phyloP scores from a whole-genome alignment of 768 basidiomycete genomes.

The Hericium alpestre region DNA sequence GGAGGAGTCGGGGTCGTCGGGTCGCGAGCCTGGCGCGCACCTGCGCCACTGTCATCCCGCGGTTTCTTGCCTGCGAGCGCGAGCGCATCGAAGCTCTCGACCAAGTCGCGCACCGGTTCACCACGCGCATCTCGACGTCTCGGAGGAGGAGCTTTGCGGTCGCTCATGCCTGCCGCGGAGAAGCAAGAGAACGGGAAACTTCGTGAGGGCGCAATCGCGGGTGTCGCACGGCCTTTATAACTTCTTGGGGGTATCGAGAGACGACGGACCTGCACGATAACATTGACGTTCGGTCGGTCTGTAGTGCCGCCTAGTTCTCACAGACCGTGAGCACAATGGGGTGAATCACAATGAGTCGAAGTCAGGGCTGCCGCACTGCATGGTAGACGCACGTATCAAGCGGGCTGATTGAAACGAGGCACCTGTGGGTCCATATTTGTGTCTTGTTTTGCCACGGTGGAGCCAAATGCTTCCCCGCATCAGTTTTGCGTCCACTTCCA shows the following conservation, averaged over 20 bases:
- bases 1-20: not conserved
- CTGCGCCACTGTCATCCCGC: not conserved
- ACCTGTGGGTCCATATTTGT: not conserved
- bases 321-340: too few relatives aligned
- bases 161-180: not conserved
- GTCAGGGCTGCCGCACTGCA: too few relatives aligned
- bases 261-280: not conserved
- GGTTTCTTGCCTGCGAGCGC: slow-evolving; percentile 17
- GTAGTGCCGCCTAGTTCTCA: too few relatives aligned
- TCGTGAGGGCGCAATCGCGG: not conserved
- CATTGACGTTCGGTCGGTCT: too few relatives aligned
- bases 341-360: too few relatives aligned
- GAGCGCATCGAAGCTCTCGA: slow-evolving; percentile 24
- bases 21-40: not conserved
- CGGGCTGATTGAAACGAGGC: too few relatives aligned
- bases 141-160: not conserved
- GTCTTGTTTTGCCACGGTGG: not conserved
- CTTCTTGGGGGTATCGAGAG: not conserved
- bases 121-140: not conserved
- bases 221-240: not conserved
- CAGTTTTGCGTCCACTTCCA: not conserved
- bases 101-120: slow-evolving; percentile 18
- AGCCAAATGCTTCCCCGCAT: not conserved
- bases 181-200: not conserved
- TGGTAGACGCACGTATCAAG: too few relatives aligned